A percentile compares a stretch with the other conserved stretches of the same genome.
phyloP scores from a whole-genome alignment of 768 basidiomycete genomes.

The Rhodotorula sphaerocarpa region DNA sequence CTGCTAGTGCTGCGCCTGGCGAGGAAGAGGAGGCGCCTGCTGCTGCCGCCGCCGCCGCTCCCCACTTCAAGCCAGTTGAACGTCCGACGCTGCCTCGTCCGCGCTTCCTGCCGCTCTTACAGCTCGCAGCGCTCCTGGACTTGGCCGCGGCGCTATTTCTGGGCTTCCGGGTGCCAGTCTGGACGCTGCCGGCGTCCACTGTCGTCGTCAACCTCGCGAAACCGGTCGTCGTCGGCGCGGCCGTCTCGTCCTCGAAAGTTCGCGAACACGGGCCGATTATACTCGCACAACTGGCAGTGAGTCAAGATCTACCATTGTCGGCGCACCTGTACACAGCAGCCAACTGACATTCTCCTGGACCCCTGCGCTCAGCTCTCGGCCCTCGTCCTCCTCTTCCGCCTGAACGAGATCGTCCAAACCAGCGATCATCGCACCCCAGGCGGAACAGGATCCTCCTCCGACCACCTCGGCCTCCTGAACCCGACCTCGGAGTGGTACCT shows the following conservation, averaged over 20 bases:
- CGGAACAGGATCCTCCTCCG: too few relatives aligned
- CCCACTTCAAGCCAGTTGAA: neutral
- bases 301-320: neutral
- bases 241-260: neutral
- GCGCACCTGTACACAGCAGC: too few relatives aligned
- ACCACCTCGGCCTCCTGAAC: neutral
- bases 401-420: slow-evolving; percentile 29
- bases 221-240: neutral
- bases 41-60: neutral
- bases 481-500: slow-evolving; percentile 17
- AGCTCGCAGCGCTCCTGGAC: slow-evolving; percentile 2
- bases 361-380: slow-evolving; percentile 29
- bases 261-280: slow-evolving; percentile 4
- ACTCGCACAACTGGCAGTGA: slow-evolving; percentile 14
- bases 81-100: neutral
- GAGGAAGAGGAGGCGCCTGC: neutral
- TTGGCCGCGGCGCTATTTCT: neutral
- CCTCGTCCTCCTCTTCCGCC: slow-evolving; percentile 28
- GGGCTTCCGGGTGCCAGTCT: neutral
- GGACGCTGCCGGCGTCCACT: neutral
- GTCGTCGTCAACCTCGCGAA: neutral
- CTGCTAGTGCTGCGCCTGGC: neutral
- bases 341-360: too few relatives aligned
- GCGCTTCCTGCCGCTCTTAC: slow-evolving; percentile 5
- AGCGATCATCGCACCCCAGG: neutral